Percentiles rank a stretch among this genome's conserved stretches.
Conservation (phyloP, 176 grass and related monocot genomes). For the Zoysia japonica region DNA sequence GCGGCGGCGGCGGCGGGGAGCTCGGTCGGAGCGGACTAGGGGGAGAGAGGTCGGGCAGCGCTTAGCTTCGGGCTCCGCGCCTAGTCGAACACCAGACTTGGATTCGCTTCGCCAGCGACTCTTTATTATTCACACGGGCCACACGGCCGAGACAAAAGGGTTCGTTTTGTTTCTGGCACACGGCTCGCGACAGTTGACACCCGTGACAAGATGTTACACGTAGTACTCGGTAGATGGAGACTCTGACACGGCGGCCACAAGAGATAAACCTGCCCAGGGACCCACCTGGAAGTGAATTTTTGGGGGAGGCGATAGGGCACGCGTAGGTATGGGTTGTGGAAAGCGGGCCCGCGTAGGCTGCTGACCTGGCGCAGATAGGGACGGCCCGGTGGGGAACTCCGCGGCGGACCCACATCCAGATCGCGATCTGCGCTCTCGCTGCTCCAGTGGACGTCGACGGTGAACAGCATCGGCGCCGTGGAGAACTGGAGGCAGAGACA, state of each 20-base stretch:
- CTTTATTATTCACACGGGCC: constrained; percentile 37
- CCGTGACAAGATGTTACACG: not conserved
- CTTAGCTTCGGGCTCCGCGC: constrained; percentile 13
- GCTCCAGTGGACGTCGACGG: not conserved
- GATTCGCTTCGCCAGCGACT: constrained; percentile 21
- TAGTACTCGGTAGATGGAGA: not conserved
- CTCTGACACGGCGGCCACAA: not conserved
- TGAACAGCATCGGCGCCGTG: not conserved
- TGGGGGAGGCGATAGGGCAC: not conserved
- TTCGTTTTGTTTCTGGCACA: constrained; percentile 19
- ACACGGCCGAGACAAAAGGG: constrained; percentile 21
- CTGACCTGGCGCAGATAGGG: constrained; percentile 44
- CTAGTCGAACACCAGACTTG: constrained; percentile 35
- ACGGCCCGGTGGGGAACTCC: not conserved
- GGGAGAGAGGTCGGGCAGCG: not conserved
- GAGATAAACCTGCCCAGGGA: fast-evolving
- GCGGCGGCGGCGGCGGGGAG: not conserved
- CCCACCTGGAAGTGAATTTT: not conserved
- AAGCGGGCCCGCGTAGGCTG: constrained; percentile 29
- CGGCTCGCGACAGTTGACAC: not conserved
- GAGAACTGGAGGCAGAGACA: not conserved
- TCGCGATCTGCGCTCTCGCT: constrained; percentile 12
- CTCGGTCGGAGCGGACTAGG: not conserved
- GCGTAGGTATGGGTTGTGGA: not conserved
- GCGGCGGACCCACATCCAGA: constrained; percentile 6